Conservation (phyloP, 495 filamentous ascomycete genomes). For the Penicillium parvum region DNA sequence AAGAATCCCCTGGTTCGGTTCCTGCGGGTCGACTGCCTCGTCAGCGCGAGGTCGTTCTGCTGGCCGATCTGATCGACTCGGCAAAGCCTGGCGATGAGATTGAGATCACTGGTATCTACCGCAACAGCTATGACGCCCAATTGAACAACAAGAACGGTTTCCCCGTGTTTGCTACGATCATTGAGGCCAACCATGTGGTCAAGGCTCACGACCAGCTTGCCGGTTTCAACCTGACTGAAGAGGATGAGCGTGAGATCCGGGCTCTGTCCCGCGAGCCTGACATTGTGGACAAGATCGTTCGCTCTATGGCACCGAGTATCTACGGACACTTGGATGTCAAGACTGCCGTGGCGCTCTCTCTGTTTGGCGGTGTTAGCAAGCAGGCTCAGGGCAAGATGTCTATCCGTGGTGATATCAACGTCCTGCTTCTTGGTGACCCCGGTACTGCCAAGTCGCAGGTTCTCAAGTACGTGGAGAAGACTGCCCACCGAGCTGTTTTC, state of each 20-base stretch:
- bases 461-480: constrained; percentile 97
- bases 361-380: constrained; percentile 96
- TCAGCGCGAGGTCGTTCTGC: constrained; percentile 89
- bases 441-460: constrained; percentile 99
- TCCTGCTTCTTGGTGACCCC: constrained; percentile 93
- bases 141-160: constrained; percentile 99
- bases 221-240: constrained; percentile 91
- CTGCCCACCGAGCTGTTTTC: constrained; percentile 94
- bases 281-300: constrained; percentile 90
- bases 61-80: constrained; percentile 95
- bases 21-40: constrained; percentile 93
- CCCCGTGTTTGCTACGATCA: constrained; percentile 95
- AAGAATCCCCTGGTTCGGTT: constrained; percentile 96
- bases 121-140: constrained; percentile 96
- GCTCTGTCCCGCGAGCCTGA: constrained; percentile 80
- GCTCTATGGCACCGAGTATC: constrained; percentile 93
- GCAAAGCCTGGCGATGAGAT: constrained; percentile 98
- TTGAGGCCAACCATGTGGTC: constrained; percentile 95
- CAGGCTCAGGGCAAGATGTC: constrained; percentile 78
- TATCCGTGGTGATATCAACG: constrained; percentile 97
- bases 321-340: constrained; percentile 98
- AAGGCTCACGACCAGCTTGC: constrained; percentile 98
- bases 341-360: constrained; percentile 87
- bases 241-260: constrained; percentile 92
- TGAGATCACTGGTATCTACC: constrained; percentile 94